Conservation (phyloP, 2,329 filamentous ascomycete genomes). For the Aspergillus transmontanensis region DNA sequence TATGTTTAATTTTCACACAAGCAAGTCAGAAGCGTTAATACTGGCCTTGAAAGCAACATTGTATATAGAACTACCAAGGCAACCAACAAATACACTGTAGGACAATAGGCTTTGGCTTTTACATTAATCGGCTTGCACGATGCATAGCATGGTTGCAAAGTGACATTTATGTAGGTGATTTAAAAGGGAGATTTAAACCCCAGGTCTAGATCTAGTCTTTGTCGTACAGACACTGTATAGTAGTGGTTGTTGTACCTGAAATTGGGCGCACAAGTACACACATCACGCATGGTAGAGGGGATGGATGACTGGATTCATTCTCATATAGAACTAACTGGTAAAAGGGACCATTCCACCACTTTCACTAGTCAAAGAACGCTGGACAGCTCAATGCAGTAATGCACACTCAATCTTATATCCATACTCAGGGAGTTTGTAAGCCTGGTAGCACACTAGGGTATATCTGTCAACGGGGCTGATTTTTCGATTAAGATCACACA, state of each 20-base stretch:
- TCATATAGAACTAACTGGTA: slow-evolving; percentile 5
- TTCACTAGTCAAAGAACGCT: slow-evolving; percentile 8
- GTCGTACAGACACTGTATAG: neutral
- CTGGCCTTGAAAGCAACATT: neutral
- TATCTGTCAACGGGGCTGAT: slow-evolving; percentile 1
- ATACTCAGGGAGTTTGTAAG: slow-evolving; percentile 8
- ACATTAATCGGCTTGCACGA: neutral
- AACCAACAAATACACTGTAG: neutral
- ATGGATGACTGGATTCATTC: neutral
- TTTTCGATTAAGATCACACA: slow-evolving; percentile 5
- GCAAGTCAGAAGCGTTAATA: no score
- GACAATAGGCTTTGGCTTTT: neutral
- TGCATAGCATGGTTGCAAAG: neutral
- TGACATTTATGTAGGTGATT: neutral
- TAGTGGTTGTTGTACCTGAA: neutral
- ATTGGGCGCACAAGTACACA: neutral
- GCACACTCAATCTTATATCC: slow-evolving; percentile 12
- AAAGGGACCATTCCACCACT: neutral
- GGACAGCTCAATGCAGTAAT: slow-evolving; percentile 11
- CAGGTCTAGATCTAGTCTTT: neutral
- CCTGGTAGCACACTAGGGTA: slow-evolving; percentile 8
- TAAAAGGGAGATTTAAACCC: neutral
- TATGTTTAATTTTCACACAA: no score
- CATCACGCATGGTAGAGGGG: neutral
- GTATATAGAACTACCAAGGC: neutral